These are phyloP conservation scores for Pyricularia grisea DNA, from an alignment of 2,329 filamentous ascomycete genomes.

Conservation along the genomic window DNA sequence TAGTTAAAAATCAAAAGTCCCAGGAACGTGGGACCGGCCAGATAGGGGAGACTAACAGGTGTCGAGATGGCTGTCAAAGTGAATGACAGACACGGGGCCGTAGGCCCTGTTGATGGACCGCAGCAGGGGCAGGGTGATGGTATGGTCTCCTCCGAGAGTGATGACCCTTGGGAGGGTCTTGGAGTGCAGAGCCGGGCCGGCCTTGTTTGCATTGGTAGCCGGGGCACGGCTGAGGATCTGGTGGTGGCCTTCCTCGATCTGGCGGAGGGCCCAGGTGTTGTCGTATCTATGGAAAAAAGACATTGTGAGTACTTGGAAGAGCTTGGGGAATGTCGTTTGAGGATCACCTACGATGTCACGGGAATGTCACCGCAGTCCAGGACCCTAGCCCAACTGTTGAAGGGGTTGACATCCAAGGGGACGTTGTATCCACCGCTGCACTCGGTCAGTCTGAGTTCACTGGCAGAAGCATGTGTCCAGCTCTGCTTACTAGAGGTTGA, in stretches of 20 bases:
- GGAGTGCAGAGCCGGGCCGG: slow-evolving; percentile 60
- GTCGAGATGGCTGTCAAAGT: slow-evolving; percentile 56
- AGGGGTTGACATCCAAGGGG: slow-evolving; percentile 68
- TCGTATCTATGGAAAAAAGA: slow-evolving; percentile 52
- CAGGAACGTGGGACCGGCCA: background rate
- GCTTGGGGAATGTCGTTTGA: background rate
- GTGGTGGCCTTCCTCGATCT: slow-evolving; percentile 81
- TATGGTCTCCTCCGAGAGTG: slow-evolving; percentile 60
- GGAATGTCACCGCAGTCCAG: slow-evolving; percentile 80
- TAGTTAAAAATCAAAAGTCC: background rate
- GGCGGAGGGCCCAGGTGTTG: slow-evolving; percentile 69
- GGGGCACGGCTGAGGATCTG: slow-evolving; percentile 62
- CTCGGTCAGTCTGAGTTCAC: background rate
- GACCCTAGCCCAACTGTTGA: slow-evolving; percentile 71
- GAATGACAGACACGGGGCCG: slow-evolving; percentile 51
- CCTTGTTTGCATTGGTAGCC: slow-evolving; percentile 55
- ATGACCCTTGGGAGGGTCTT: slow-evolving; percentile 74
- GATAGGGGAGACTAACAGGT: slow-evolving; percentile 40
- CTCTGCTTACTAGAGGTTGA: slow-evolving; percentile 72
- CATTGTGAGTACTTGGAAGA: background rate
- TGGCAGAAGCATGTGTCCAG: background rate
- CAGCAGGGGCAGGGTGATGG: slow-evolving; percentile 50
- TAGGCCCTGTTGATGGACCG: slow-evolving; percentile 52
- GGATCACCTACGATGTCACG: slow-evolving; percentile 59
- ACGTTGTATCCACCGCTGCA: slow-evolving; percentile 78